Percentiles rank a stretch among this genome's conserved stretches.
phyloP scores from a whole-genome alignment of 805 yeast genomes.

The Spathaspora boniae region DNA sequence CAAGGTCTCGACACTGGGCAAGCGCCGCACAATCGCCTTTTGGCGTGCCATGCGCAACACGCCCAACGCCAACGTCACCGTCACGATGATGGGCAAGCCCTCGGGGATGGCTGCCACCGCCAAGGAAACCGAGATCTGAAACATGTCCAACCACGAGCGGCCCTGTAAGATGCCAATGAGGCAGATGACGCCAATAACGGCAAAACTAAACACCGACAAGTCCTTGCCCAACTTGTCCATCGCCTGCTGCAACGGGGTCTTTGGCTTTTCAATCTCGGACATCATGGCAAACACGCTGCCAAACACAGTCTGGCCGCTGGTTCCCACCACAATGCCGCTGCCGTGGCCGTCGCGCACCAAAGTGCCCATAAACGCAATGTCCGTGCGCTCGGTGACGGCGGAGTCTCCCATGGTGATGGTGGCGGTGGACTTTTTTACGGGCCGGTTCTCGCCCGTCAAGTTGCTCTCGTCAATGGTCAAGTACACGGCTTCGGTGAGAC shows the following conservation, averaged over 20 bases:
- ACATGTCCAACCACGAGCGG: slow-evolving; percentile 94
- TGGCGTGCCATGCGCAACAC: slow-evolving; percentile 94
- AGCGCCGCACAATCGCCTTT: slow-evolving; percentile 88
- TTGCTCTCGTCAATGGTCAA: slow-evolving; percentile 88
- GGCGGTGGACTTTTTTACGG: slow-evolving; percentile 65
- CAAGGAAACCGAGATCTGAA: slow-evolving; percentile 91
- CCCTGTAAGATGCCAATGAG: slow-evolving; percentile 89
- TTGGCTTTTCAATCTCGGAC: slow-evolving; percentile 93
- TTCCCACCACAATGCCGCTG: slow-evolving; percentile 86
- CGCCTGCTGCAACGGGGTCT: slow-evolving; percentile 91
- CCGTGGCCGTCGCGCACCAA: slow-evolving; percentile 96
- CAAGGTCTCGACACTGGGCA: slow-evolving; percentile 92
- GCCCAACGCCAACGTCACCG: slow-evolving; percentile 94
- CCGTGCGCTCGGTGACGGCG: slow-evolving; percentile 65
- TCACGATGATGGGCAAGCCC: slow-evolving; percentile 96
- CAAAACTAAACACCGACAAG: slow-evolving; percentile 78
- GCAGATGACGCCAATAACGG: slow-evolving; percentile 87
- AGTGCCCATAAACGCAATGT: slow-evolving; percentile 96
- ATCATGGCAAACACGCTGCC: slow-evolving; percentile 95
- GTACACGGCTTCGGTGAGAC: slow-evolving; percentile 76
- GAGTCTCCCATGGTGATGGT: slow-evolving; percentile 33
- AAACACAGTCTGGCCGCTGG: slow-evolving; percentile 86
- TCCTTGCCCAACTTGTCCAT: slow-evolving; percentile 97
- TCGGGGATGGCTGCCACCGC: slow-evolving; percentile 99
- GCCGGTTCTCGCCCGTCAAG: slow-evolving; percentile 91